Conservation (phyloP, 768 basidiomycete species). For the Dioszegia crocea region DNA sequence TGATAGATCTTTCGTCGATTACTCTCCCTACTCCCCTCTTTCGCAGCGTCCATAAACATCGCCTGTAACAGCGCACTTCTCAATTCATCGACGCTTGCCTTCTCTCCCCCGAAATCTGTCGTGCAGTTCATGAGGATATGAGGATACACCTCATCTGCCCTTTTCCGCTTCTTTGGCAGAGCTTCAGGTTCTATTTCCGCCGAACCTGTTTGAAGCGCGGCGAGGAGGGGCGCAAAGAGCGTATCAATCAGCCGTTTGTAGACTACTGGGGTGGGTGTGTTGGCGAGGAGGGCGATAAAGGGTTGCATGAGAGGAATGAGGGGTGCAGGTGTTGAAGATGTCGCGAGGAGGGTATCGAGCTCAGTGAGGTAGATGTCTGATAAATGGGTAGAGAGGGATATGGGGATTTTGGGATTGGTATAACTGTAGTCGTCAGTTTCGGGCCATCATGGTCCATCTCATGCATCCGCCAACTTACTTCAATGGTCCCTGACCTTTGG, state of each 20-base stretch:
- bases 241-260: conserved; percentile 69
- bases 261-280: conserved; percentile 61
- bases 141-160: conserved; percentile 52
- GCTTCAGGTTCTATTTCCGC: conserved; percentile 42
- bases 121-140: conserved; percentile 57
- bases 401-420: conserved; percentile 67
- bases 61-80: conserved; percentile 57
- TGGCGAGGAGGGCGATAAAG: conserved; percentile 68
- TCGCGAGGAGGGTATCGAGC: conserved; percentile 59
- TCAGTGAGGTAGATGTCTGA: conserved; percentile 87
- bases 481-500: conserved; percentile 63
- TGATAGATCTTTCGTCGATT: conserved; percentile 79
- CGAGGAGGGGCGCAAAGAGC: conserved; percentile 66
- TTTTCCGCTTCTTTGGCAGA: conserved; percentile 46
- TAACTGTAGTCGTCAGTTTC: conserved; percentile 53
- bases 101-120: conserved; percentile 50
- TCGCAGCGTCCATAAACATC: conserved; percentile 67
- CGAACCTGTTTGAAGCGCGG: conserved; percentile 53
- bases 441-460: neutral
- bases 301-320: conserved; percentile 62
- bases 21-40: conserved; percentile 64
- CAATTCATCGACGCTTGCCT: conserved; percentile 15
- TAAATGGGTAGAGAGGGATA: conserved; percentile 76
- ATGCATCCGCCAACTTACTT: neutral
- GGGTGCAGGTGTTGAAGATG: conserved; percentile 53